Evolutionary conservation across 2,329 filamentous ascomycete genomes (phyloP).

Genomic region (Cladophialophora bantiana): DNA sequence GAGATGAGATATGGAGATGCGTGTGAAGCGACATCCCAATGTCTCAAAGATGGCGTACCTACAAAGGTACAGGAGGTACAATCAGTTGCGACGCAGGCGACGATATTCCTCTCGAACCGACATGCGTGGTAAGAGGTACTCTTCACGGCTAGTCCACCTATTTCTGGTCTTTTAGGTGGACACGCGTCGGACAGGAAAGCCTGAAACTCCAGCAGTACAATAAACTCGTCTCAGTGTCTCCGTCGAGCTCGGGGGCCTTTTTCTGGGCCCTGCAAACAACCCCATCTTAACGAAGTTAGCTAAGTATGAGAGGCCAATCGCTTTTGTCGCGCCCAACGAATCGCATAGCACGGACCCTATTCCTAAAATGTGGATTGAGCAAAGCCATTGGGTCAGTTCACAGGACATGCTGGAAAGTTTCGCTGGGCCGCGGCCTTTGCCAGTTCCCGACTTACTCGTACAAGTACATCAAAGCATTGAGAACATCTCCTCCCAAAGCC

Average conservation of each 20-base stretch:
- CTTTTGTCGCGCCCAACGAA: neutral
- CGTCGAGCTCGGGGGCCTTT: neutral
- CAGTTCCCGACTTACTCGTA: neutral
- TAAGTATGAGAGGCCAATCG: neutral
- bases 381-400: neutral
- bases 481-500: too few relatives aligned
- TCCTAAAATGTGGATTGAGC: neutral
- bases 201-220: constrained; percentile 2
- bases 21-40: constrained; percentile 23
- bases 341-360: neutral
- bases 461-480: too few relatives aligned
- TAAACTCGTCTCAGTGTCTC: neutral
- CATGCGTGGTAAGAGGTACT: neutral
- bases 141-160: neutral
- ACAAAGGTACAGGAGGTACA: too few relatives aligned
- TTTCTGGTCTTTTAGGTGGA: neutral
- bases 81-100: neutral
- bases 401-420: neutral
- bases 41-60: constrained; percentile 20
- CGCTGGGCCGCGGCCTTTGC: neutral
- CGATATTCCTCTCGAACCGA: neutral
- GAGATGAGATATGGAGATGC: constrained; percentile 34
- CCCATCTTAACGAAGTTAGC: neutral
- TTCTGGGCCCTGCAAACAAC: neutral
- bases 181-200: constrained; percentile 4